Base-by-base conservation (phyloP, 2,329 filamentous ascomycete genomes). In the Sarocladium strictum region DNA sequence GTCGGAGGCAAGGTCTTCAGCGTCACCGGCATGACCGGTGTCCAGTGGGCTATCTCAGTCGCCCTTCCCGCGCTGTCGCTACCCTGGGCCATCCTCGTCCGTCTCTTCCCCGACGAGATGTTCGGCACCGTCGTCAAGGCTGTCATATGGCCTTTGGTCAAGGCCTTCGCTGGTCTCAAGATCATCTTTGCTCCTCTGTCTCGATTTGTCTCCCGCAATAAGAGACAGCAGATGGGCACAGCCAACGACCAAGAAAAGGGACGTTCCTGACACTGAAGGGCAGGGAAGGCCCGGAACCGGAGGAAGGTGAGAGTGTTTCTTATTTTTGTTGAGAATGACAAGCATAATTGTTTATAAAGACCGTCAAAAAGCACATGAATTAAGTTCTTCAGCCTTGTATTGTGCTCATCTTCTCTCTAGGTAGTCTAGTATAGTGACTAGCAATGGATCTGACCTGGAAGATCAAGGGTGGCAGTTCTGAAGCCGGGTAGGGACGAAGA, bases 1-100 rank as follows among this genome's bases (percentile, higher is more conserved):
- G 69, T 84, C 15, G 81, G 81, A 19, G 78, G 77, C 33, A 65
- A 68, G 17, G 80, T 79, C 2, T 82, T 84, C 65, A 69, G 72
- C 24, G 77, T 83, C 59, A 72, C 70, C 26, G 63, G 35, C 19
- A 55, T 61, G 17, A 70, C 73, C 54, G 78, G 76, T 1, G 60
- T 64, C 2, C 78, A 82, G 63, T 83, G 80, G 80, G 79, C 72
- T 11, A 76, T 80, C 53, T 80, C 72, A 26, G 40, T 81, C 17
- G 64, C 78, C 17, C 60, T 77, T 2, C 77, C 75, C 1, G 67
- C 73, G 2, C 57, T 81, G 0, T 80, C 72, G 21, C 64, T 81
- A 10, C 79, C 78, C 1, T 74, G 76, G 69, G 79, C 76, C 23
- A 62, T 76, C 19, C 62, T 74, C 29, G 69, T 81, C 53, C 69